Base-by-base conservation (phyloP, 2,329 filamentous ascomycete species). In the Paramyrothecium roridum region DNA sequence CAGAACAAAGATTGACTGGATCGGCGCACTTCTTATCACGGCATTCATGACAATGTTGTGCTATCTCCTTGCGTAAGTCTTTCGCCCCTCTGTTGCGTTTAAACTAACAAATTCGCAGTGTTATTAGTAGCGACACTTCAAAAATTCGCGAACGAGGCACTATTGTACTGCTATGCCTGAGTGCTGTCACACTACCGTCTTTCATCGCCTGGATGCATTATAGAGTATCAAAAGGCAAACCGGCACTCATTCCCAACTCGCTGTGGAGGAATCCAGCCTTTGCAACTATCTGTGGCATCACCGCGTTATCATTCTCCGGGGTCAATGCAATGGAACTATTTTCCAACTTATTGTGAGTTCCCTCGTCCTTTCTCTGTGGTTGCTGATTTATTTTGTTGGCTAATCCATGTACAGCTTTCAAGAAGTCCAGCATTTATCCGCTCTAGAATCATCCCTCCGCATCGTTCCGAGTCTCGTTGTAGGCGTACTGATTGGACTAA, bases 201-300 rank as follows among this genome's bases (percentile, higher is more conserved):
- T 87, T 87, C 62, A 68, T 80, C 47, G 63, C 70, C 11, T 87
- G 84, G 84, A 76, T 84, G 50, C 72, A 74, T 12, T 70, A 72
- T 3, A 80, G 80, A 50, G 77, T 80, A 50, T 70, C 67, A 12
- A 62, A 66, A 0, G 71, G 73, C 11, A 72, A 71, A 3, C 78
- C 82, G 13, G 82, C 83, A 1, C 65, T 88, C 8, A 86, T 88
- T 21, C 85, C 85, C 0, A 87, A 87, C 63, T 78, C 76, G 0
- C 68, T 88, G 0, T 88, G 85, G 85, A 75, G 70, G n/a, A 85
- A 83, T 48, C 65, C 67, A 0, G 67, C 79, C 3, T 88, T 87
- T 61, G 78, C 80, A 0, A 75, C 70, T 23, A 78, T 84, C 20
- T 87, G 84, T 61, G 60, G 78, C 3, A 79, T 74, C 4, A 72